Conservation (phyloP, 2,329 filamentous ascomycete species). For the Ascochyta viciae-villosae region DNA sequence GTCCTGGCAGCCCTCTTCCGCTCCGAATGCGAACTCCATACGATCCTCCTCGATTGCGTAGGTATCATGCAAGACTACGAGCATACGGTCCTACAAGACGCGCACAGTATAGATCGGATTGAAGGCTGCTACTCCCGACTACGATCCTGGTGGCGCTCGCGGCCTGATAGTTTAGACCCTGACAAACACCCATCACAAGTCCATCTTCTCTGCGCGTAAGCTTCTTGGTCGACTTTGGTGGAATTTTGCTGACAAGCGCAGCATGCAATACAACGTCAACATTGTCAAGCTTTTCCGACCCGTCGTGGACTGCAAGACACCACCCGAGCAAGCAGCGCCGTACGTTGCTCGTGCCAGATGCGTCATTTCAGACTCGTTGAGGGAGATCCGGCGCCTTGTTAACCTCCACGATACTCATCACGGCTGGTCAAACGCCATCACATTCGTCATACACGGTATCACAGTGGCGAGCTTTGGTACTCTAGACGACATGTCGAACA, state of each 20-base stretch:
- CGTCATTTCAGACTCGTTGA: conserved; percentile 24
- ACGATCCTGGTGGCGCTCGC: conserved; percentile 33
- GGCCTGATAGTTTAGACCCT: conserved; percentile 26
- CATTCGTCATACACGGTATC: conserved; percentile 36
- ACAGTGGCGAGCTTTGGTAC: conserved; percentile 34
- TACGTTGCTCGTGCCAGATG: conserved; percentile 29
- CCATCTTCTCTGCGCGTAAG: conserved; percentile 39
- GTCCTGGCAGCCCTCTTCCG: conserved; percentile 32
- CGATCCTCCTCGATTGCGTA: conserved; percentile 34
- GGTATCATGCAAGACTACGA: conserved; percentile 23
- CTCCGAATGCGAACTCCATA: conserved; percentile 35
- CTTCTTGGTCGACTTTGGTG: neutral
- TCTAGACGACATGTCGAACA: conserved; percentile 34
- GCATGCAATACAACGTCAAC: conserved; percentile 38
- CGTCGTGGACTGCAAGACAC: conserved; percentile 21
- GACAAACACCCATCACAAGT: conserved; percentile 30
- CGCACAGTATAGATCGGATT: conserved; percentile 23
- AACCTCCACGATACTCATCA: conserved; percentile 32
- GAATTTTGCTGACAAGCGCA: conserved; percentile 20
- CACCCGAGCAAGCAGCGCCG: conserved; percentile 15
- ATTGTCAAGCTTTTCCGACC: conserved; percentile 36
- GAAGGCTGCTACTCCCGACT: conserved; percentile 33
- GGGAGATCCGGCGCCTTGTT: conserved; percentile 34
- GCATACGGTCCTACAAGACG: conserved; percentile 1
- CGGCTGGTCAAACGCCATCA: conserved; percentile 36